These are phyloP conservation scores for Hamigera avellanea DNA, from an alignment of 495 filamentous ascomycete genomes.

Conservation along the genomic window DNA sequence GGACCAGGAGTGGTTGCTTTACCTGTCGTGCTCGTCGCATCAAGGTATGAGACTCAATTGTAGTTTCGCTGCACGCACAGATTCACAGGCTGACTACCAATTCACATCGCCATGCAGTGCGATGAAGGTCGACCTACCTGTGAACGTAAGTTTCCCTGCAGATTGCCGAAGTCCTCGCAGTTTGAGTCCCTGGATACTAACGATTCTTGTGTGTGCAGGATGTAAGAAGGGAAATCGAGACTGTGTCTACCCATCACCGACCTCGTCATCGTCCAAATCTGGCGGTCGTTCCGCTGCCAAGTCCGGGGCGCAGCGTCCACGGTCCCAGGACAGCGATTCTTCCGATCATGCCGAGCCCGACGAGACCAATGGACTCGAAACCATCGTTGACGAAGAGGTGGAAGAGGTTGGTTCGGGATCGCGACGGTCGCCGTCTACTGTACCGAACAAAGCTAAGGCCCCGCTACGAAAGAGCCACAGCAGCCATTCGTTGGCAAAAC, in stretches of 20 bases:
- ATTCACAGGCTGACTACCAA: not conserved
- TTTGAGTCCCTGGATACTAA: constrained; percentile 7
- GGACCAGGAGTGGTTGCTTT: constrained; percentile 88
- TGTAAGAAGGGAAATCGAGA: constrained; percentile 79
- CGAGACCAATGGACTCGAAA: constrained; percentile 36
- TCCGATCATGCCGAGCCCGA: constrained; percentile 36
- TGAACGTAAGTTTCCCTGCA: constrained; percentile 54
- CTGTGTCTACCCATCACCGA: constrained; percentile 70
- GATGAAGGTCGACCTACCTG: constrained; percentile 80
- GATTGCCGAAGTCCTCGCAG: constrained; percentile 4
- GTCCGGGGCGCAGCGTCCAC: constrained; percentile 29
- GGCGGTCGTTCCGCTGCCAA: constrained; percentile 31
- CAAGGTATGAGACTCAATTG: constrained; percentile 47
- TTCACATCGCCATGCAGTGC: constrained; percentile 40
- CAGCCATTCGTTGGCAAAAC: constrained; percentile 28
- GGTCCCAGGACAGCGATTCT: constrained; percentile 33
- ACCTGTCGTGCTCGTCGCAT: constrained; percentile 84
- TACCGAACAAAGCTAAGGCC: constrained; percentile 11
- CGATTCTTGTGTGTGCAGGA: constrained; percentile 31
- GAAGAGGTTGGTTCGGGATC: constrained; percentile 23
- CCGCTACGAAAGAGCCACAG: constrained; percentile 21
- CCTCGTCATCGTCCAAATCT: constrained; percentile 26
- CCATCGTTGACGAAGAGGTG: constrained; percentile 60
- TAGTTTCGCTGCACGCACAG: not conserved
- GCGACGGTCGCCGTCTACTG: constrained; percentile 16